Percentiles rank a stretch among this genome's conserved stretches.
These are phyloP conservation scores for Galerina sulciceps DNA, from an alignment of 768 basidiomycete genomes.

Conservation along the genomic window DNA sequence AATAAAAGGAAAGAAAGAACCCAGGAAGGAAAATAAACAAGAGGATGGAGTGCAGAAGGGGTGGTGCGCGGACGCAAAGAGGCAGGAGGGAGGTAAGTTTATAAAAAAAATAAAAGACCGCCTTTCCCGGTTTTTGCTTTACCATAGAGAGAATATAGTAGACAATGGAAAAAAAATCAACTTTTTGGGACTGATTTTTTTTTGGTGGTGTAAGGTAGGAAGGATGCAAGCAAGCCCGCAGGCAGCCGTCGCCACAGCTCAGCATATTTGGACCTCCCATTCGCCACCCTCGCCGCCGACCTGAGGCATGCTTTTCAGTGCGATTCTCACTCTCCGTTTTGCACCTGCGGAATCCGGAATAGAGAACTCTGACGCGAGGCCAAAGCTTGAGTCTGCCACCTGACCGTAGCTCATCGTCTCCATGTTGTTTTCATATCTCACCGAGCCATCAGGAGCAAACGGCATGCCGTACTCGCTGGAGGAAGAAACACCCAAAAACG, in stretches of 20 bases:
- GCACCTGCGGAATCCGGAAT: constrained; percentile 37
- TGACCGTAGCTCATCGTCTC: constrained; percentile 33
- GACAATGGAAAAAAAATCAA: too few relatives aligned
- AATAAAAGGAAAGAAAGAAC: constrained; percentile 5
- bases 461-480: constrained; percentile 39
- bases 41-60: constrained; percentile 7
- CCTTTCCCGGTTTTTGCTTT: constrained; percentile 2
- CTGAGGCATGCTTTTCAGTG: constrained; percentile 66
- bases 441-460: constrained; percentile 36
- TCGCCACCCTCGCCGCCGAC: constrained; percentile 71
- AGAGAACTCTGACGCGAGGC: constrained; percentile 41
- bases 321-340: constrained; percentile 66
- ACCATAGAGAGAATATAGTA: constrained; percentile 3
- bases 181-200: not conserved
- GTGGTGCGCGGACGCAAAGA: constrained; percentile 2
- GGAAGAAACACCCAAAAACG: constrained; percentile 58
- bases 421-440: constrained; percentile 35
- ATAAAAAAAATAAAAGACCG: constrained; percentile 11
- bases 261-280: constrained; percentile 81
- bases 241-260: constrained; percentile 6
- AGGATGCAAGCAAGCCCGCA: not conserved
- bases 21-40: constrained; percentile 4
- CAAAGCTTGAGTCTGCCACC: constrained; percentile 30
- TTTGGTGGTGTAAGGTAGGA: not conserved
- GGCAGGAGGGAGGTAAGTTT: constrained; percentile 1